These are phyloP conservation scores for Herpotrichia juniperi DNA, from an alignment of 2,329 filamentous ascomycete species.

Conservation along the genomic window DNA sequence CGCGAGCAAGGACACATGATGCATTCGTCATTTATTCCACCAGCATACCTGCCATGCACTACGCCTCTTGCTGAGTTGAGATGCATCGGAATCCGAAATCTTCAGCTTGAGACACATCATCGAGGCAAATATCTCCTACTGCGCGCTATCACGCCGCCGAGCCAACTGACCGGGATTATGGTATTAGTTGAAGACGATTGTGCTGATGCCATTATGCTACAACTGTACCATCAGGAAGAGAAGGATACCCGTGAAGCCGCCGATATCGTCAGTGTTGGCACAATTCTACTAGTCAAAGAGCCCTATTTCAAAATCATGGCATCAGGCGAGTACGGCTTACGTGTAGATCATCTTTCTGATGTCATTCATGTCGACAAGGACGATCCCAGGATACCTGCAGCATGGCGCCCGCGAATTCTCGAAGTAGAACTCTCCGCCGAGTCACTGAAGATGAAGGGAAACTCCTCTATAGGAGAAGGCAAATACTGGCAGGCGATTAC, in stretches of 20 bases:
- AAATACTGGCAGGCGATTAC: slow-evolving; percentile 22
- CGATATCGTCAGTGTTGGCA: slow-evolving; percentile 37
- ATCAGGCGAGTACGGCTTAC: slow-evolving; percentile 51
- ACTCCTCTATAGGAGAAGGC: slow-evolving; percentile 11
- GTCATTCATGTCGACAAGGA: slow-evolving; percentile 45
- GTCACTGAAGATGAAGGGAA: slow-evolving; percentile 16
- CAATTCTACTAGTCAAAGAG: slow-evolving; percentile 58
- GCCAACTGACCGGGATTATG: slow-evolving; percentile 31
- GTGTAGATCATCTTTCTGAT: slow-evolving; percentile 61
- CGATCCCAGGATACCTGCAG: slow-evolving; percentile 49
- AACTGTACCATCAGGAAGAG: slow-evolving; percentile 39
- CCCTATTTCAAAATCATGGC: slow-evolving; percentile 56
- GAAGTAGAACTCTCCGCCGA: slow-evolving; percentile 31
- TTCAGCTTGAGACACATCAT: slow-evolving; percentile 50
- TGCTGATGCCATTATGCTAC: slow-evolving; percentile 10
- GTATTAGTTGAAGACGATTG: slow-evolving; percentile 13
- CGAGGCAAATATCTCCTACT: slow-evolving; percentile 44
- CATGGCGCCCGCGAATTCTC: slow-evolving; percentile 36
- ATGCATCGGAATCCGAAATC: slow-evolving; percentile 33
- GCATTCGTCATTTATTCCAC: slow-evolving; percentile 21
- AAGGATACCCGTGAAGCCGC: slow-evolving; percentile 32
- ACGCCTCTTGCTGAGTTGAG: slow-evolving; percentile 16
- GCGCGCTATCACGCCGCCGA: slow-evolving; percentile 32
- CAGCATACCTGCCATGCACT: slow-evolving; percentile 24
- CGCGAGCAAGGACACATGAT: slow-evolving; percentile 4